Conservation (phyloP, 208 protist genomes). For the Trichomonas vaginalis region DNA sequence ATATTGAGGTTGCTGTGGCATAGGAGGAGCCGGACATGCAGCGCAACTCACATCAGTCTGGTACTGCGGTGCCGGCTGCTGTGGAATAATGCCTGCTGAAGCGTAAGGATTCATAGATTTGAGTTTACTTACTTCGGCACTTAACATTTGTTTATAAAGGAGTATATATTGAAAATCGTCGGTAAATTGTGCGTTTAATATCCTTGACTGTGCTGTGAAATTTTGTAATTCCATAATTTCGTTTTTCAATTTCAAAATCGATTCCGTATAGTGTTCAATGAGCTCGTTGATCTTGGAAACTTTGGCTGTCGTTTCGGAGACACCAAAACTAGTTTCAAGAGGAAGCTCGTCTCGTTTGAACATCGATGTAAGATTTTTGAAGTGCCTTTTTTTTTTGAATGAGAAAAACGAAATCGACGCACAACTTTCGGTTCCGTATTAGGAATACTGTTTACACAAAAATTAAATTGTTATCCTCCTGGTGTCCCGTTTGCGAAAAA, state of each 20-base stretch:
- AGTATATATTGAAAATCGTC: not conserved
- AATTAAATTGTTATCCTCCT: no score
- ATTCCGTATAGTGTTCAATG: not conserved
- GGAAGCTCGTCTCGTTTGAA: not conserved
- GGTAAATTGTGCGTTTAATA: not conserved
- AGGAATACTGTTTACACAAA: no score
- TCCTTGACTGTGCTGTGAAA: not conserved
- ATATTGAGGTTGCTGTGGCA: not conserved
- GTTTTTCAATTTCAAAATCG: not conserved
- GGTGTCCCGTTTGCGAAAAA: no score
- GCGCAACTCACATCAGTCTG: not conserved
- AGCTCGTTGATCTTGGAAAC: not conserved
- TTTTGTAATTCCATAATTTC: not conserved
- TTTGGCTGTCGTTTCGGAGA: not conserved
- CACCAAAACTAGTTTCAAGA: not conserved
- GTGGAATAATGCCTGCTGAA: not conserved
- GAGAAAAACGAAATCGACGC: no score
- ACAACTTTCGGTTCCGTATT: no score
- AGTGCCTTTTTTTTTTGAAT: no score
- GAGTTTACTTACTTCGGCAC: not conserved
- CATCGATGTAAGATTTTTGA: not conserved
- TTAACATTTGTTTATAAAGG: not conserved
- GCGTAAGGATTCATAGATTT: not conserved
- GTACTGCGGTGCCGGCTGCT: not conserved
- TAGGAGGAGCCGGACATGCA: not conserved